Conservation (phyloP, 768 basidiomycete genomes). For the Podaxis sp. region DNA sequence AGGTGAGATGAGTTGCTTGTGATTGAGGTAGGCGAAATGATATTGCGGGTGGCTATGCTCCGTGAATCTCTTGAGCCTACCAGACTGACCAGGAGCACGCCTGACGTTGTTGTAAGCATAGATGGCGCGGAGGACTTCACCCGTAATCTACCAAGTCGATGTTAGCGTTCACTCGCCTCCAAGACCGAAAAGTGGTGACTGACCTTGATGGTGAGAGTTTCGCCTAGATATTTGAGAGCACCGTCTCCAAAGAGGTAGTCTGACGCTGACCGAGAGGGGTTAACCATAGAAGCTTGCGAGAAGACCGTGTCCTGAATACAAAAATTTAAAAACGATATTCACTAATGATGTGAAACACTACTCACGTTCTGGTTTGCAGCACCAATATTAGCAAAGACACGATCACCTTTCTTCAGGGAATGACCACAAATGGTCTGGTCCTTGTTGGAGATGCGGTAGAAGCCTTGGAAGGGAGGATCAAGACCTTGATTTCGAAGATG, state of each 20-base stretch:
- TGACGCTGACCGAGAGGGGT: slow-evolving; percentile 45
- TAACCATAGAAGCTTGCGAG: slow-evolving; percentile 43
- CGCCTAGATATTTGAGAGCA: slow-evolving; percentile 40
- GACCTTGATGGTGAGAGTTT: slow-evolving; percentile 57
- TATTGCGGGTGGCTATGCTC: slow-evolving; percentile 47
- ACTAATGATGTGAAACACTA: slow-evolving; percentile 11
- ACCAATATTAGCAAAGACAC: slow-evolving; percentile 63
- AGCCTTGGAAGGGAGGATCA: slow-evolving; percentile 71
- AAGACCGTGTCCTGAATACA: slow-evolving; percentile 48
- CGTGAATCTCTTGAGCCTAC: slow-evolving; percentile 59
- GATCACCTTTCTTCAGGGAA: slow-evolving; percentile 45
- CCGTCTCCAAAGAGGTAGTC: slow-evolving; percentile 49
- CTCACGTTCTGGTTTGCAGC: slow-evolving; percentile 59
- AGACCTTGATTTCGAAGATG: slow-evolving; percentile 46
- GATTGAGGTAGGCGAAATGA: slow-evolving; percentile 56
- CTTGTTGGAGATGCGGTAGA: slow-evolving; percentile 55
- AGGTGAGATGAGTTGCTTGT: slow-evolving; percentile 46
- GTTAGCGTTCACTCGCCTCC: not conserved
- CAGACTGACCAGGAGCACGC: slow-evolving; percentile 70
- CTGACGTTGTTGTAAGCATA: slow-evolving; percentile 57
- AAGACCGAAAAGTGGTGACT: slow-evolving; percentile 5
- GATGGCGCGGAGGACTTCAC: slow-evolving; percentile 63
- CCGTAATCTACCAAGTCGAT: slow-evolving; percentile 41
- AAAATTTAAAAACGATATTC: not conserved
- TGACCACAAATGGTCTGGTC: slow-evolving; percentile 44